Conservation (phyloP, 176 grass and related monocot species). For the Saccharum officinarum region DNA sequence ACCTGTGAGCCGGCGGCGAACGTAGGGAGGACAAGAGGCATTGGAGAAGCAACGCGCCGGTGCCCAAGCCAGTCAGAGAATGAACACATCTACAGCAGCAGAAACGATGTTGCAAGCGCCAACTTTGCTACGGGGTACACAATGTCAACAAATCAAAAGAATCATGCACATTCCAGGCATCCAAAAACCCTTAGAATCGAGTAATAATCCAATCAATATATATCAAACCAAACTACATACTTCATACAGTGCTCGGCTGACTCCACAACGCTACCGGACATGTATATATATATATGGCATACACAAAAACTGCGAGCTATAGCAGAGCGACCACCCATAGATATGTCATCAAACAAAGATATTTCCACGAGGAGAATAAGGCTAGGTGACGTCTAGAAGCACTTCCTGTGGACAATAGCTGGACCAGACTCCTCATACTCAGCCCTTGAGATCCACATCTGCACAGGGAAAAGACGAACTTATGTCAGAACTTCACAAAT, state of each 20-base stretch:
- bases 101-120: background rate
- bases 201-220: conserved; percentile 34
- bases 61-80: background rate
- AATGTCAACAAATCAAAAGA: conserved; percentile 10
- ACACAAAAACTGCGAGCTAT: conserved; percentile 21
- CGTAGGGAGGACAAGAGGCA: too few relatives aligned
- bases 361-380: conserved; percentile 30
- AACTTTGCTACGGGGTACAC: too few relatives aligned
- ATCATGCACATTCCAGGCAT: background rate
- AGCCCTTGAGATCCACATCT: conserved; percentile 88
- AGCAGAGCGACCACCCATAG: conserved; percentile 38
- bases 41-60: background rate
- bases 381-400: conserved; percentile 50
- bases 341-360: conserved; percentile 42
- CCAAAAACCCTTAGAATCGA: background rate
- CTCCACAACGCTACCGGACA: conserved; percentile 32
- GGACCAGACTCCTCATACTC: conserved; percentile 86
- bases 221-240: conserved; percentile 57
- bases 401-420: conserved; percentile 86
- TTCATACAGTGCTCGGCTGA: conserved; percentile 33
- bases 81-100: background rate
- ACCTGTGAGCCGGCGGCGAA: too few relatives aligned
- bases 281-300: conserved; percentile 22
- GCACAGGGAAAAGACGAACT: conserved; percentile 7
- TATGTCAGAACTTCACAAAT: conserved; percentile 12